These are phyloP conservation scores for Selenicereus undatus DNA, from an alignment of 148 eudicot genomes.

Conservation along the genomic window DNA sequence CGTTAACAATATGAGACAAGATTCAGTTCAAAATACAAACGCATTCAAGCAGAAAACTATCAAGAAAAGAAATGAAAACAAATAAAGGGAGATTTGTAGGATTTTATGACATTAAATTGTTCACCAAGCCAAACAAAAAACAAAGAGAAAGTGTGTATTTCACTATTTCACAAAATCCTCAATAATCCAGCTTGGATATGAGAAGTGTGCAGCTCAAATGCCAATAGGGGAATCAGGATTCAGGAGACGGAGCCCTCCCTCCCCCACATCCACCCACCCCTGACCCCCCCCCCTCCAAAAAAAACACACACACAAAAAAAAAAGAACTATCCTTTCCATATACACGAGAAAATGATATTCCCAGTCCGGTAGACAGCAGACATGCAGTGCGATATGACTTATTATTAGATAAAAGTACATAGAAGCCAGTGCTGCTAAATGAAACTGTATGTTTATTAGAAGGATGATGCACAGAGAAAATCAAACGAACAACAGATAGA, in stretches of 20 bases:
- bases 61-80: neutral
- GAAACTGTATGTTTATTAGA: neutral
- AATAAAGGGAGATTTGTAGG: neutral
- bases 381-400: neutral
- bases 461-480: neutral
- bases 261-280: neutral
- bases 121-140: neutral
- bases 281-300: neutral
- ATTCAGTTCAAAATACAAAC: neutral
- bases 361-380: neutral
- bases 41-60: neutral
- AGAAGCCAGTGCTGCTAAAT: neutral
- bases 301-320: too few relatives aligned
- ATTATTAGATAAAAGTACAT: neutral
- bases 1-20: slow-evolving; percentile 1
- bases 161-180: neutral
- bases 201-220: neutral
- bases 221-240: neutral
- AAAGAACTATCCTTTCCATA: neutral
- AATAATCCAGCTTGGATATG: neutral
- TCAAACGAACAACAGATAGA: neutral
- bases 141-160: too few relatives aligned
- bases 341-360: neutral
- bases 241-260: neutral
- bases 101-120: neutral